These are phyloP conservation scores for Suillus ampliporus DNA, from an alignment of 768 basidiomycete genomes.

Conservation along the genomic window DNA sequence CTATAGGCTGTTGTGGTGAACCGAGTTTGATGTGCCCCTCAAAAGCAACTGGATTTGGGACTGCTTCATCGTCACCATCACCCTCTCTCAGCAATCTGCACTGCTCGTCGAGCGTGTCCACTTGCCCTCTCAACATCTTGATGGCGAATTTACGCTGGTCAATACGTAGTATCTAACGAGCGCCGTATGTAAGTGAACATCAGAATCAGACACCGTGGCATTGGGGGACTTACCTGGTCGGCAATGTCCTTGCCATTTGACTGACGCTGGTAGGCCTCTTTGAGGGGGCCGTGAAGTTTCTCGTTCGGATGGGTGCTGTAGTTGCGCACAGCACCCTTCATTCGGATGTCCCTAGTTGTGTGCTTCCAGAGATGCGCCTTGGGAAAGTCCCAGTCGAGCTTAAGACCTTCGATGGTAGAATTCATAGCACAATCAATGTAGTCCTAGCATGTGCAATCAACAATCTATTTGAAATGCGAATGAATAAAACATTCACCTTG, in stretches of 20 bases:
- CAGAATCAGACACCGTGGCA: too few relatives aligned
- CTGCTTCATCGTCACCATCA: background rate
- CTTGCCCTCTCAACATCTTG: background rate
- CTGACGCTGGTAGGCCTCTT: constrained; percentile 28
- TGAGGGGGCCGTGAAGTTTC: constrained; percentile 33
- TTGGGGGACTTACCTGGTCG: constrained; percentile 36
- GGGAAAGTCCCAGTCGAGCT: constrained; percentile 33
- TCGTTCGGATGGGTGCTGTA: constrained; percentile 42
- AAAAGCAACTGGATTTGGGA: background rate
- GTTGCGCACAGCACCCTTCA: constrained; percentile 35
- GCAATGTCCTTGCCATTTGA: constrained; percentile 43
- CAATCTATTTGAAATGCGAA: too few relatives aligned
- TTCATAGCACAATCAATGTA: background rate
- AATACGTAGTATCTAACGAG: background rate
- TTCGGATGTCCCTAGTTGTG: constrained; percentile 36
- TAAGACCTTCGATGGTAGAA: constrained; percentile 17
- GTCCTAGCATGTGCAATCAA: background rate
- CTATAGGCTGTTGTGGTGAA: background rate
- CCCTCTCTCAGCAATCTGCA: background rate
- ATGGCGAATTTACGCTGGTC: background rate
- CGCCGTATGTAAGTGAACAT: too few relatives aligned
- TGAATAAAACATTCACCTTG: too few relatives aligned
- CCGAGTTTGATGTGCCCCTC: constrained; percentile 9
- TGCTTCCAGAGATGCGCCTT: constrained; percentile 40
- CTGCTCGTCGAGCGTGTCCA: background rate